Evolutionary conservation across 2,329 filamentous ascomycete genomes (phyloP), one percentile per base, ranked within the genome.

Genomic region (Knufia fluminis): DNA sequence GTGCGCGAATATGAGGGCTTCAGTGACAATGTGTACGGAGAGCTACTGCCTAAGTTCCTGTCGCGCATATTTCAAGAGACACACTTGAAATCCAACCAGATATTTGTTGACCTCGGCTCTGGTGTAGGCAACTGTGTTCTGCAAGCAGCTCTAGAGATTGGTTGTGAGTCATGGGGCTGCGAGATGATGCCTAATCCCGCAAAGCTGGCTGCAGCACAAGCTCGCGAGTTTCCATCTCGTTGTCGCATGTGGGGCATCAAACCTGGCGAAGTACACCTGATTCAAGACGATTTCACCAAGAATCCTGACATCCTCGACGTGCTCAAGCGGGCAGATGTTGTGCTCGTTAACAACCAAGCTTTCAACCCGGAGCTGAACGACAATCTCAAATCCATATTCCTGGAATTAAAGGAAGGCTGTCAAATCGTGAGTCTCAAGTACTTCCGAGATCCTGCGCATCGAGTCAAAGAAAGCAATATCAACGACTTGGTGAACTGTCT

Each of bases 321-420:
- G 6, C 75, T 98, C 44, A 83, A 85, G 65, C 80, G 83, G 48
- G 91, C 92, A 1, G 92, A 98, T 64, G 90, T 97, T n/a, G 80
- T 98, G 16, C 77, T 98, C 22, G 91, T 97, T 60, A 98, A 98
- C 72, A 98, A 98, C 69, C 90, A 97, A 68, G 92, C 89, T 2
- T 98, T 98, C 68, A 90, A 84, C 4, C 83, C 90, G 12, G 77
- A 83, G 59, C 78, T 96, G 49, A 98, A 97, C 68, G 84, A 87
- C 62, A 79, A 81, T 54, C 74, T 98, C 40, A 80, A 91, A 57
- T 81, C 87, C 59, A 87, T 94, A 71, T 97, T 98, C 62, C 72
- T 98, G 52, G 92, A 98, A 62, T 73, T 97, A 54, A 97, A 96
- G 68, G 77, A 86, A 48, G 91, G 91, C 2, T 90, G 86, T 67